Evolutionary conservation across 2,329 filamentous ascomycete species (phyloP).

Genomic region (Cyclaneusma minus): DNA sequence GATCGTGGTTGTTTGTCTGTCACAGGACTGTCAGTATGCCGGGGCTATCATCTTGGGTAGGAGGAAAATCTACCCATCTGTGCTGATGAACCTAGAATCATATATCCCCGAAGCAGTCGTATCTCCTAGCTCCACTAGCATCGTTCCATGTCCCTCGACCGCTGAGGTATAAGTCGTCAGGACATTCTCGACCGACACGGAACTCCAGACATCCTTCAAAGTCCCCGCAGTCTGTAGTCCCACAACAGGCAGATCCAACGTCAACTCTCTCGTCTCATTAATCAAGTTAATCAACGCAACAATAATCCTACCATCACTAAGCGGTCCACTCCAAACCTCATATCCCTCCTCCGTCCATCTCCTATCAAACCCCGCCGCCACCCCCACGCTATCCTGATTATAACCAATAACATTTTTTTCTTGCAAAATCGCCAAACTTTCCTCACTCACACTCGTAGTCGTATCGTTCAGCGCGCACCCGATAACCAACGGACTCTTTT

Average conservation of each 20-base stretch:
- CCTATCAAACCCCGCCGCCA: slow-evolving; percentile 11
- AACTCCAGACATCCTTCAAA: slow-evolving; percentile 13
- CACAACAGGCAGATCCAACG: slow-evolving; percentile 12
- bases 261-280: slow-evolving; percentile 7
- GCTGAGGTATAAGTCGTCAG: slow-evolving; percentile 9
- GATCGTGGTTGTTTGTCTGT: slow-evolving; percentile 8
- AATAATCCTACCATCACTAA: slow-evolving; percentile 10
- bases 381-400: slow-evolving; percentile 13
- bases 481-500: no score
- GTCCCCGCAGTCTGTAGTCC: slow-evolving; percentile 9
- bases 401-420: slow-evolving; percentile 12
- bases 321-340: slow-evolving; percentile 13
- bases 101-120: slow-evolving; percentile 8
- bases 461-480: slow-evolving; percentile 11
- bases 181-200: slow-evolving; percentile 4
- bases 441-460: slow-evolving; percentile 5
- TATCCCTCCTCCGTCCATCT: slow-evolving; percentile 13
- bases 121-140: slow-evolving; percentile 9
- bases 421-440: slow-evolving; percentile 8
- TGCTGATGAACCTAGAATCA: slow-evolving; percentile 4
- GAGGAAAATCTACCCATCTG: slow-evolving; percentile 6
- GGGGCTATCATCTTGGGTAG: slow-evolving; percentile 2
- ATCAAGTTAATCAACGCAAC: slow-evolving; percentile 12
- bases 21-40: no score
- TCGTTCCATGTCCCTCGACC: slow-evolving; percentile 11